Percentiles rank a stretch among this genome's conserved stretches.
These are phyloP conservation scores for Vitis amurensis DNA, from an alignment of 164 flowering plant species.

Conservation along the genomic window DNA sequence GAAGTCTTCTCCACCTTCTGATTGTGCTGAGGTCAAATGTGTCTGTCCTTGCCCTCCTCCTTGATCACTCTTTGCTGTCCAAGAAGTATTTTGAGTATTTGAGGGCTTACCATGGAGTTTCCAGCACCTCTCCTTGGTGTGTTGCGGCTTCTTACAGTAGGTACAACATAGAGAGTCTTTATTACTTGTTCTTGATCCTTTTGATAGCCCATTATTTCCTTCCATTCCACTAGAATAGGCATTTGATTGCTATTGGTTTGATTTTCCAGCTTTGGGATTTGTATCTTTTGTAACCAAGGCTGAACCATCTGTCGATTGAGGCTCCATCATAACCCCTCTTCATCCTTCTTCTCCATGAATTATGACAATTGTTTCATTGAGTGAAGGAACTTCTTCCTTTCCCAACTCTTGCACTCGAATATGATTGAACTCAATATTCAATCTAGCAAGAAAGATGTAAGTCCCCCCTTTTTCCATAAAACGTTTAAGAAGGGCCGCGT, in stretches of 20 bases:
- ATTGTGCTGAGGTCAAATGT: too few species aligned
- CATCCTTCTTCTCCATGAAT: too few species aligned
- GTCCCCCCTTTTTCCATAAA: not conserved
- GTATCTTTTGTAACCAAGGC: not conserved
- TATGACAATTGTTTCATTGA: not conserved
- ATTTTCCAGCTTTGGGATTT: not conserved
- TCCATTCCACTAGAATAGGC: not conserved
- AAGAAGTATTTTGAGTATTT: too few species aligned
- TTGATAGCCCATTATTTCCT: not conserved
- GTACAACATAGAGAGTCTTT: not conserved
- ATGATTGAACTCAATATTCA: not conserved
- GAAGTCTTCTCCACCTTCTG: not conserved
- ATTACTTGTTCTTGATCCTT: not conserved
- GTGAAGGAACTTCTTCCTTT: not conserved
- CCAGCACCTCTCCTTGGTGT: not conserved
- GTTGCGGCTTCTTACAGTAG: not conserved
- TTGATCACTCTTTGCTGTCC: too few species aligned
- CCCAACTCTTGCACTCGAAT: not conserved
- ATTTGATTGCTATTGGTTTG: not conserved
- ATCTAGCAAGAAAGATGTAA: not conserved
- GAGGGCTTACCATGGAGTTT: not conserved
- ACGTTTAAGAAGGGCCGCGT: too few species aligned
- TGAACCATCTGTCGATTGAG: not conserved
- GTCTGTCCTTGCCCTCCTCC: too few species aligned
- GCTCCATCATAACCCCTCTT: too few species aligned